Evolutionary conservation across 116 monocot species (phyloP).

Genomic region (Trichopus zeylanicus): DNA sequence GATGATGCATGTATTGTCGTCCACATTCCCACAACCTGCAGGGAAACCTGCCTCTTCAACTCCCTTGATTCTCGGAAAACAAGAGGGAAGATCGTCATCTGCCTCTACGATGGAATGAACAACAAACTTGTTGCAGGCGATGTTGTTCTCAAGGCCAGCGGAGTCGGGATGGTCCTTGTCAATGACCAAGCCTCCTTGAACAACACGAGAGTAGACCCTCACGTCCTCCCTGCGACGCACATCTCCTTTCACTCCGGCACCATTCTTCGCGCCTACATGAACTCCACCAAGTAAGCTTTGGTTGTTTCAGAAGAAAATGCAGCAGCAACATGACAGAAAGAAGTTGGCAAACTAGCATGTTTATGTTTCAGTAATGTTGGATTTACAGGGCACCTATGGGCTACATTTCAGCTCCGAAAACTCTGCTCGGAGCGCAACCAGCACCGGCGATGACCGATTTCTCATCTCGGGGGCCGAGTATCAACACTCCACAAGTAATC

Average conservation of each 20-base stretch:
- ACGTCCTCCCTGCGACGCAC: constrained; percentile 27
- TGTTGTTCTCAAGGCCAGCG: constrained; percentile 30
- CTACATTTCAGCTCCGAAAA: not conserved
- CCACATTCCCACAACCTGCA: constrained; percentile 2
- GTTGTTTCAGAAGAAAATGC: not conserved
- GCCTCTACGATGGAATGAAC: constrained; percentile 20
- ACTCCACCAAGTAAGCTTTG: constrained; percentile 24
- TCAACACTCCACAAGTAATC: constrained; percentile 9
- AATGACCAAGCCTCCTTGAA: constrained; percentile 20
- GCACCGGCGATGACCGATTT: constrained; percentile 1
- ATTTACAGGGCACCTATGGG: not conserved
- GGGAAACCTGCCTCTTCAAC: constrained; percentile 17
- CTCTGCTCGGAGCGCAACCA: not conserved
- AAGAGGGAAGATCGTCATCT: constrained; percentile 45
- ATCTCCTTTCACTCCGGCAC: constrained; percentile 26
- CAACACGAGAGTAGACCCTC: constrained; percentile 32
- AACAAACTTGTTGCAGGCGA: constrained; percentile 26
- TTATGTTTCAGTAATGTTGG: not conserved
- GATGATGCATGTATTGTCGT: not conserved
- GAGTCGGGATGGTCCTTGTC: constrained; percentile 39
- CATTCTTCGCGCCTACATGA: constrained; percentile 22
- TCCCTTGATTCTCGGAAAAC: constrained; percentile 38
- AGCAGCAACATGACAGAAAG: not conserved
- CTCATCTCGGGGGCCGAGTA: constrained; percentile 6
- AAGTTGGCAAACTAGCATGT: not conserved